These are phyloP conservation scores for Sporothrix globosa DNA, from an alignment of 2,329 filamentous ascomycete genomes.

Conservation along the genomic window DNA sequence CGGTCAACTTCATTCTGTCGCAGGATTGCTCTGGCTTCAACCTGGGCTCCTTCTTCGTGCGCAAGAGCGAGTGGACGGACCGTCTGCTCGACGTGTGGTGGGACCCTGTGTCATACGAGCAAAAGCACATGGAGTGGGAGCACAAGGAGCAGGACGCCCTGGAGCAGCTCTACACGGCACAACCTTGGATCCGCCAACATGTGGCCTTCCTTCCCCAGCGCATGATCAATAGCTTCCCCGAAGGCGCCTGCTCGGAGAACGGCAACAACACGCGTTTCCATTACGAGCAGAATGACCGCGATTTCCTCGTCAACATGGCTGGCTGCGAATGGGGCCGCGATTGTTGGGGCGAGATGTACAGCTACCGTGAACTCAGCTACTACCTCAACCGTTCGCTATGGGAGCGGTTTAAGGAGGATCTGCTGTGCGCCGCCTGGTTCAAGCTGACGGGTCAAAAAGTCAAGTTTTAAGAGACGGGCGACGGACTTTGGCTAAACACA, in stretches of 20 bases:
- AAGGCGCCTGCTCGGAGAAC: slow-evolving; percentile 81
- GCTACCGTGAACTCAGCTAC: slow-evolving; percentile 89
- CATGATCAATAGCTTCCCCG: slow-evolving; percentile 91
- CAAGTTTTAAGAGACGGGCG: slow-evolving; percentile 51
- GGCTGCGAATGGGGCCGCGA: slow-evolving; percentile 96
- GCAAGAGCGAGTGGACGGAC: slow-evolving; percentile 85
- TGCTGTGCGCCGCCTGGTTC: slow-evolving; percentile 63
- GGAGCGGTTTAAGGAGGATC: slow-evolving; percentile 73
- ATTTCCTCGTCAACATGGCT: slow-evolving; percentile 98
- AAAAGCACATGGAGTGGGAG: slow-evolving; percentile 98
- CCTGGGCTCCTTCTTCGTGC: slow-evolving; percentile 90
- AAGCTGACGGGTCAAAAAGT: slow-evolving; percentile 65
- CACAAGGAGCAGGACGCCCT: slow-evolving; percentile 98
- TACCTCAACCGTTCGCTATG: slow-evolving; percentile 81
- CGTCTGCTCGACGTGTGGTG: slow-evolving; percentile 94
- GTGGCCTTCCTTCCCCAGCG: slow-evolving; percentile 89
- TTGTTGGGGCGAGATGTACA: slow-evolving; percentile 98
- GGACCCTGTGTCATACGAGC: slow-evolving; percentile 96
- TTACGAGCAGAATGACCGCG: slow-evolving; percentile 80
- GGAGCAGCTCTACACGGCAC: slow-evolving; percentile 86
- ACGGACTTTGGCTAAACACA: neutral
- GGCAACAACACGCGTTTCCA: slow-evolving; percentile 77
- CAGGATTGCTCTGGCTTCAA: slow-evolving; percentile 98
- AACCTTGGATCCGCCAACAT: slow-evolving; percentile 90
- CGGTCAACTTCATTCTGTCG: slow-evolving; percentile 83